phyloP scores from a whole-genome alignment of 176 grass and related monocot species.

The bread wheat (Triticum aestivum) region IWGSC_CS_RefSeq_v2.1 NC_057809.1:563503193-563503692 shows the following conservation, averaged over 20 bases:
- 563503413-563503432: background rate
- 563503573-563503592: too few species aligned
- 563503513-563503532: background rate
- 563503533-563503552: background rate
- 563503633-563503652: too few species aligned
- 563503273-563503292: background rate
- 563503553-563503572: too few species aligned
- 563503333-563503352: background rate
- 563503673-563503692: too few species aligned
- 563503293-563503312: background rate
- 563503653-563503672: too few species aligned
- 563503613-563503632: background rate
- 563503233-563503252: constrained; percentile 16
- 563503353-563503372: background rate
- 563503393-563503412: background rate
- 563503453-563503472: background rate
- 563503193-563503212: constrained; percentile 47
- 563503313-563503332: background rate
- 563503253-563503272: background rate
- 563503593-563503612: too few species aligned
- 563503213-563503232: constrained; percentile 84
- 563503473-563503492: background rate
- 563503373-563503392: background rate
- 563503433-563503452: background rate
- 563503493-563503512: background rate